Base-by-base conservation (phyloP, 2,329 filamentous ascomycete species). In the Magnaporthiopsis rhizophila region DNA sequence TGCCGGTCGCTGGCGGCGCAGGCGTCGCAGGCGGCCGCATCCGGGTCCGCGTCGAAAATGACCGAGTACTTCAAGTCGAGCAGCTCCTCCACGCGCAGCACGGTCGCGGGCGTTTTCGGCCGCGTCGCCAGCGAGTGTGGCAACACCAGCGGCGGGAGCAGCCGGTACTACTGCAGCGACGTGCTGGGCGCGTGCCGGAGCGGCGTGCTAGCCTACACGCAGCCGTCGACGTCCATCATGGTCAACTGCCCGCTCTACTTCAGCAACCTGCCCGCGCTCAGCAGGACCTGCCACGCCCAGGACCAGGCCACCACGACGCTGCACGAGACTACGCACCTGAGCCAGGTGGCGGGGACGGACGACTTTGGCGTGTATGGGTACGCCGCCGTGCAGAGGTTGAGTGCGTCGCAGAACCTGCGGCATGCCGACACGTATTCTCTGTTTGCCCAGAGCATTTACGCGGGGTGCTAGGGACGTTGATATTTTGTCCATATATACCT, bases 291-390 rank as follows among this genome's bases (percentile, higher is more conserved):
- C 77, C 85, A 89, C 71, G 80, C 70, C 2, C 87, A 89, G 74
- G 87, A 89, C 71, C 84, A 87, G 75, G 84, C 83, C 3, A 87
- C 82, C 13, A 89, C 87, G 18, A 81, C 81, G 38, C 73, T 90
- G 18, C 88, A 90, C 70, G 88, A 90, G 78, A 78, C 81, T 68
- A 88, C 87, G 11, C 88, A 90, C 71, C 67, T 82, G 78, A 81
- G n/a, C 74, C 81, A 71, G 79, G 75, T 74, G 66, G 84, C 83
- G 64, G 84, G 85, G 11, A 89, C 86, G 2, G 72, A 80, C 1
- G 87, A 90, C 70, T 76, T 81, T 63, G 82, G 78, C 32, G 85
- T 85, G 34, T 89, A 88, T 69, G 72, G 78, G 3, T 79, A 84
- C 65, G 77, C 75, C 58, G 86, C 84, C 61, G 82, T 86, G 66